Base-by-base conservation (phyloP, 345 rosid genomes). In the Gossypium raimondii region DNA sequence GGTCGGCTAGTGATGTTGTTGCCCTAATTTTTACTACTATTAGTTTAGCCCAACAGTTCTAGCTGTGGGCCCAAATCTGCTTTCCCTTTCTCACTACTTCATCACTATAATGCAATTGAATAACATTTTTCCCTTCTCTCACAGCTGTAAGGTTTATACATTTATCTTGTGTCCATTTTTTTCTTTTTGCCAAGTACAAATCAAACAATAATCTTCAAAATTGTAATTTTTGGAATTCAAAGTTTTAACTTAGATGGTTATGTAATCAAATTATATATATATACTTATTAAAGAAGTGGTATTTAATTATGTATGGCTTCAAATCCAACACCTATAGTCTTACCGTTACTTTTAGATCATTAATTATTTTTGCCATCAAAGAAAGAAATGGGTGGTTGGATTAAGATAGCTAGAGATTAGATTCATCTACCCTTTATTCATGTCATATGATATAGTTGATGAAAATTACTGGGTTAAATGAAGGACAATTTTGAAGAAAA, bases 51-150 rank as follows among this genome's bases (percentile, higher is more conserved):
- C 83, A 76, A 25, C 1, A 27, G 22, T 27, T 0, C 17, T 50
- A 11, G 45, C 12, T 27, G 61, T 64, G 78, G 81, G 34, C 72
- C 61, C 83, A 72, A 72, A 53, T 45, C 68, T 57, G 11, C 44
- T 18, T 71, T 27, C 63, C 50, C 43, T 55, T 66, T 74, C 12
- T 51, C 8, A 14, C 2, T 27, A 43, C 45, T 45, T 45, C 25
- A 50, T 25, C 34, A 41, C 41, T 6, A 5, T 1, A 34, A 34
- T 5, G 41, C 6, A 34, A 34, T 34, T 34, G 6, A 34, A 34
- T 4, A 34, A 34, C 38, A 34, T 34, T 4, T 34, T 34, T 34
- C 4, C 5, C 38, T 34, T 34, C 38, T 34, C 6, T 34, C 38
- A 4, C 38, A 34, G 38, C 38, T 34, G 38, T 34, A 34, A 4